phyloP scores from a whole-genome alignment of 805 yeast genomes.

The Yarrowia sp. region DNA sequence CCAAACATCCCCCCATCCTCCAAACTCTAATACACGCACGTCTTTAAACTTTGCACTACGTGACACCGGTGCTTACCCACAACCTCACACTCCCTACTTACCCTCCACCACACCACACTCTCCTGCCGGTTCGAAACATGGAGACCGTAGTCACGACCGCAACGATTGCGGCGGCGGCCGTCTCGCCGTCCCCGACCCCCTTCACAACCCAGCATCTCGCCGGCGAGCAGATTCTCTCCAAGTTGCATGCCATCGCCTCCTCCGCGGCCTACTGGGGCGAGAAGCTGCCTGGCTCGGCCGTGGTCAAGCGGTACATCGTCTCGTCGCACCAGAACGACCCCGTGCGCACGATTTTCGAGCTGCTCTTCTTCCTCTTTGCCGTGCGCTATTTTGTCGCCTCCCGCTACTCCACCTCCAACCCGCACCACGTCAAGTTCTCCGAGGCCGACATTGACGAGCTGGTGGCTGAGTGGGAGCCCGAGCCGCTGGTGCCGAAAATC shows the following conservation, averaged over 20 bases:
- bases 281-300: slow-evolving; percentile 43
- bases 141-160: slow-evolving; percentile 8
- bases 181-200: slow-evolving; percentile 16
- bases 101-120: not conserved
- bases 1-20: not conserved
- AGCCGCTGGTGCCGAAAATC: slow-evolving; percentile 61
- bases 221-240: slow-evolving; percentile 24
- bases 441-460: slow-evolving; percentile 72
- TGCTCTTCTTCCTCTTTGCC: slow-evolving; percentile 74
- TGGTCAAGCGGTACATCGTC: slow-evolving; percentile 59
- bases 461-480: slow-evolving; percentile 90
- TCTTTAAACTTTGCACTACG: slow-evolving; percentile 9
- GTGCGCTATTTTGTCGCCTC: slow-evolving; percentile 77
- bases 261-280: slow-evolving; percentile 21
- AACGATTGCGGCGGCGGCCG: slow-evolving; percentile 6
- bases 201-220: slow-evolving; percentile 19
- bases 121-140: too few species aligned
- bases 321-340: slow-evolving; percentile 94
- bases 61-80: too few species aligned
- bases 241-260: slow-evolving; percentile 21
- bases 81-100: not conserved
- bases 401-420: slow-evolving; percentile 71
- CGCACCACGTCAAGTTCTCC: slow-evolving; percentile 56
- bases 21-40: slow-evolving; percentile 1
- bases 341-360: slow-evolving; percentile 77